A percentile compares a stretch with the other conserved stretches of the same genome.
Conservation (phyloP, 192 early-diverging fungal genomes). For the Podochytrium sp. region DNA sequence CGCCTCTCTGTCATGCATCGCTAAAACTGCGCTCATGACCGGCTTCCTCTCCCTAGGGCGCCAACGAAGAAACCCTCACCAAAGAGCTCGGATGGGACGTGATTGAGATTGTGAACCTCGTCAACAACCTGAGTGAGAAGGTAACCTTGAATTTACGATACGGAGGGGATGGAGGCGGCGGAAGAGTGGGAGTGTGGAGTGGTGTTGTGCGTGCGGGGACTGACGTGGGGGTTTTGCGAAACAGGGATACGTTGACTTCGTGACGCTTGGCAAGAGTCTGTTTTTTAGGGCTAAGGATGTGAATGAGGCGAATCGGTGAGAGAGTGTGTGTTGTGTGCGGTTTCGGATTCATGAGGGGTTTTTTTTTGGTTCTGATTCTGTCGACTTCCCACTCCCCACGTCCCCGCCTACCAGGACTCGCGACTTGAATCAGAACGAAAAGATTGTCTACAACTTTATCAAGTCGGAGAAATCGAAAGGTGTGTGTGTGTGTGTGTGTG, state of each 20-base stretch:
- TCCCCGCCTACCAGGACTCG: constrained; percentile 37
- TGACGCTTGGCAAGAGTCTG: constrained; percentile 40
- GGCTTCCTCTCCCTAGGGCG: constrained; percentile 1
- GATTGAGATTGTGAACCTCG: constrained; percentile 11
- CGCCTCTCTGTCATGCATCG: background rate
- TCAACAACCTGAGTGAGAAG: constrained; percentile 15
- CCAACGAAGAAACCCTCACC: constrained; percentile 1
- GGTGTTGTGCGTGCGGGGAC: no score
- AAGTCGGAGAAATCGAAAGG: constrained; percentile 79
- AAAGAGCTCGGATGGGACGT: background rate
- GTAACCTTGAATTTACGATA: background rate
- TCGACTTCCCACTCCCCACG: background rate
- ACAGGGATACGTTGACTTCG: constrained; percentile 51
- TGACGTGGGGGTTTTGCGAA: no score
- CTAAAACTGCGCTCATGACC: background rate
- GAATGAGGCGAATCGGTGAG: constrained; percentile 43
- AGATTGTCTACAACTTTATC: constrained; percentile 81
- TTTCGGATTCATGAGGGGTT: background rate
- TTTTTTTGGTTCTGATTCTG: background rate
- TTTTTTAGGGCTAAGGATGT: constrained; percentile 45
- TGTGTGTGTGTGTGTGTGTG: constrained; percentile 7
- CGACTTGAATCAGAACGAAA: constrained; percentile 70
- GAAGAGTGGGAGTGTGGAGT: background rate
- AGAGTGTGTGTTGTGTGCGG: background rate
- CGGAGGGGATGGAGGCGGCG: background rate